These are phyloP conservation scores for Zoysia matrella DNA, from an alignment of 202 grass and related monocot genomes.

Conservation along the genomic window DNA sequence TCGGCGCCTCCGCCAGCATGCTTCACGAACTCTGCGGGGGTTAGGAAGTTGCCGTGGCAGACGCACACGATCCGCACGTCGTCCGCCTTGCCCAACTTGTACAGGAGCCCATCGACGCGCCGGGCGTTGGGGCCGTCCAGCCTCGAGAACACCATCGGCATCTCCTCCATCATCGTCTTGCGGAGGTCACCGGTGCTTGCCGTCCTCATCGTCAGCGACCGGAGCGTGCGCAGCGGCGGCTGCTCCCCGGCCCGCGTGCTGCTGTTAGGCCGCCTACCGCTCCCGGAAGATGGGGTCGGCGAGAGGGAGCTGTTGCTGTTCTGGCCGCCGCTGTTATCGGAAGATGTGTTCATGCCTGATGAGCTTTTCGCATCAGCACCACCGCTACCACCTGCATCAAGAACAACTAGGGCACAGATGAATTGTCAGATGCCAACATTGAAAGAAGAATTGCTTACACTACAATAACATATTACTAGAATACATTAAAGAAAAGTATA, in stretches of 20 bases:
- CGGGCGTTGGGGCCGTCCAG: slow-evolving; percentile 59
- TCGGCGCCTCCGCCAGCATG: slow-evolving; percentile 81
- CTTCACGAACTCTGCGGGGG: slow-evolving; percentile 82
- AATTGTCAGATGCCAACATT: too few relatives aligned
- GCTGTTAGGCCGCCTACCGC: slow-evolving; percentile 2
- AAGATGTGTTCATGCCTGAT: too few relatives aligned
- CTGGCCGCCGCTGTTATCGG: too few relatives aligned
- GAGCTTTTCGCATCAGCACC: too few relatives aligned
- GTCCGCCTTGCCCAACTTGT: slow-evolving; percentile 79
- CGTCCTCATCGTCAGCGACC: slow-evolving; percentile 52
- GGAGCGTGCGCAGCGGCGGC: slow-evolving; percentile 39
- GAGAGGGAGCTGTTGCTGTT: too few relatives aligned
- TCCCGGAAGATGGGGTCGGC: too few relatives aligned
- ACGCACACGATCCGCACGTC: slow-evolving; percentile 95
- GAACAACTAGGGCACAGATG: too few relatives aligned
- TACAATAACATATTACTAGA: too few relatives aligned
- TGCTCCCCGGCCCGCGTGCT: neutral
- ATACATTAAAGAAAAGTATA: too few relatives aligned
- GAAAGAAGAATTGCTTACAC: too few relatives aligned
- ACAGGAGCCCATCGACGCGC: slow-evolving; percentile 87
- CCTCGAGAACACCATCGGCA: slow-evolving; percentile 89
- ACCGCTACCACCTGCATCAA: too few relatives aligned
- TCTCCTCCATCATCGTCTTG: slow-evolving; percentile 85
- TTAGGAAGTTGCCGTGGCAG: slow-evolving; percentile 94
- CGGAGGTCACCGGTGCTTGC: slow-evolving; percentile 61